Evolutionary conservation across 495 filamentous ascomycete species (phyloP).

Genomic region (Penicillium silybi): DNA sequence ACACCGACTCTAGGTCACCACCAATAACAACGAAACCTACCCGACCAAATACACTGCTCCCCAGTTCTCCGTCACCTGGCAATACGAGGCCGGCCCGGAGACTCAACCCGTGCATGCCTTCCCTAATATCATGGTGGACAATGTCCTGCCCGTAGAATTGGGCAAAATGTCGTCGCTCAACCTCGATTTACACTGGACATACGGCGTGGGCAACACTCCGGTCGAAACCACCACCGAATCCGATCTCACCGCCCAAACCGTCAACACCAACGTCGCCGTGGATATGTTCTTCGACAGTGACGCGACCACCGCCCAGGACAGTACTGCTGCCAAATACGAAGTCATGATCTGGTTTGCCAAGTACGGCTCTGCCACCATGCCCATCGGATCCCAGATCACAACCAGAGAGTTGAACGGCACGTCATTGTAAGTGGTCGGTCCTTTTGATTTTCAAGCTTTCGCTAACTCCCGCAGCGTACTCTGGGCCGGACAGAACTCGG

Average conservation of each 20-base stretch:
- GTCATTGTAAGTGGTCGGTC: slow-evolving; percentile 27
- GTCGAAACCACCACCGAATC: slow-evolving; percentile 11
- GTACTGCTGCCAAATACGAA: slow-evolving; percentile 32
- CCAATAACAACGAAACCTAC: slow-evolving; percentile 34
- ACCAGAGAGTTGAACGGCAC: slow-evolving; percentile 23
- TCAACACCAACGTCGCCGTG: slow-evolving; percentile 41
- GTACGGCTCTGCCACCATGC: slow-evolving; percentile 20
- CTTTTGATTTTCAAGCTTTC: background rate
- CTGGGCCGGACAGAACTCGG: slow-evolving; percentile 22
- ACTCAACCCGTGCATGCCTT: slow-evolving; percentile 35
- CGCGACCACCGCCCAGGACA: slow-evolving; percentile 20
- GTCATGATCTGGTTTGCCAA: slow-evolving; percentile 45
- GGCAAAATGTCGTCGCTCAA: slow-evolving; percentile 17
- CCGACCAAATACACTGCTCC: slow-evolving; percentile 27
- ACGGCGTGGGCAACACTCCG: slow-evolving; percentile 27
- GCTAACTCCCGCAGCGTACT: slow-evolving; percentile 23
- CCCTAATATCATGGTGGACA: slow-evolving; percentile 31
- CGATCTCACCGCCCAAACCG: slow-evolving; percentile 10
- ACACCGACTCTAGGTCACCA: slow-evolving; percentile 25
- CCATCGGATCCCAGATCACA: slow-evolving; percentile 19
- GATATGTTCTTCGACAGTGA: slow-evolving; percentile 45
- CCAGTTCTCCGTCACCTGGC: slow-evolving; percentile 35
- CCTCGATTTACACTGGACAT: slow-evolving; percentile 35
- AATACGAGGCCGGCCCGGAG: slow-evolving; percentile 20
- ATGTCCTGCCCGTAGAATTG: slow-evolving; percentile 21